phyloP scores from a whole-genome alignment of 768 basidiomycete species.

The Boletus vermiculosoides region DNA sequence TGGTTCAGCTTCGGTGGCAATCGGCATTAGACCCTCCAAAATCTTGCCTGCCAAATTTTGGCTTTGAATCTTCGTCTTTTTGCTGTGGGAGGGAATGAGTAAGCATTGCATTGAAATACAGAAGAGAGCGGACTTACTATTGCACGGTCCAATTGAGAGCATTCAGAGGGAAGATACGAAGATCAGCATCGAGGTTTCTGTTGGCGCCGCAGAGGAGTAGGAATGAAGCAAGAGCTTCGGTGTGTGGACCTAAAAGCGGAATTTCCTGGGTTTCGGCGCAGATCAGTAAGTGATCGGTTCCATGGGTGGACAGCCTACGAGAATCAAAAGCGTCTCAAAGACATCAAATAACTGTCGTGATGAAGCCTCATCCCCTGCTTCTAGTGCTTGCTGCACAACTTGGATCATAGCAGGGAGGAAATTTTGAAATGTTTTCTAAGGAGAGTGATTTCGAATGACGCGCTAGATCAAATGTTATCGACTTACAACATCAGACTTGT shows the following conservation, averaged over 20 bases:
- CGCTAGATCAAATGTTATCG: neutral
- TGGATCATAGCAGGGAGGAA: conserved; percentile 86
- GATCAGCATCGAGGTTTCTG: conserved; percentile 66
- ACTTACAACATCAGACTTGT: conserved; percentile 83
- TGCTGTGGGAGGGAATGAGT: conserved; percentile 47
- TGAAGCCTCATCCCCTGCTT: conserved; percentile 71
- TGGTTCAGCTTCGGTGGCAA: conserved; percentile 90
- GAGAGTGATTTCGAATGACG: neutral
- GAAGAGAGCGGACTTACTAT: conserved; percentile 56
- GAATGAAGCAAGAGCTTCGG: conserved; percentile 85
- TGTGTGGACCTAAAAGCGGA: conserved; percentile 87
- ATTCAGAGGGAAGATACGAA: conserved; percentile 89
- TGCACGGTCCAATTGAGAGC: conserved; percentile 96
- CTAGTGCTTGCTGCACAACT: conserved; percentile 83
- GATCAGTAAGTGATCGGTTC: conserved; percentile 4
- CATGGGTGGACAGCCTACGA: conserved; percentile 47
- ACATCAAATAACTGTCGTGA: conserved; percentile 94
- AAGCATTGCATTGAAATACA: neutral
- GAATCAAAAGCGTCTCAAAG: conserved; percentile 90
- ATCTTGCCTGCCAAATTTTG: conserved; percentile 82
- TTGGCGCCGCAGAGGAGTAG: conserved; percentile 83
- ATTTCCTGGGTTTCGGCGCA: conserved; percentile 61
- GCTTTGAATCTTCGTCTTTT: conserved; percentile 93
- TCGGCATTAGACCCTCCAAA: conserved; percentile 89
- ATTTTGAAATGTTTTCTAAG: conserved; percentile 80